Evolutionary conservation across 75 land plant genomes (phyloP).

Genomic region (Picea sitchensis): DNA sequence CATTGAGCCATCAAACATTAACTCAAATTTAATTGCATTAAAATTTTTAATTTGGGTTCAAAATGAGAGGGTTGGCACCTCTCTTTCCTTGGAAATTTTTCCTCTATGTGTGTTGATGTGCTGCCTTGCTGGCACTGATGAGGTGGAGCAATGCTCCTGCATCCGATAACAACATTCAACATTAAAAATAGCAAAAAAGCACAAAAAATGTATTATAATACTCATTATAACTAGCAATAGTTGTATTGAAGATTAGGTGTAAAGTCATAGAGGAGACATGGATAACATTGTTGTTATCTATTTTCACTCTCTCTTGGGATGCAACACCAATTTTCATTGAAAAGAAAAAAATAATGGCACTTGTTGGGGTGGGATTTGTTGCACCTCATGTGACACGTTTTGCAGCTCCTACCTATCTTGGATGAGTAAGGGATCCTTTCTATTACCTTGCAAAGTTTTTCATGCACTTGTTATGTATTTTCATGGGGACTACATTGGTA

Average conservation of each 20-base stretch:
- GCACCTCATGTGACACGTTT: slow-evolving; percentile 37
- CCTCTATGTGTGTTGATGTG: too few species aligned
- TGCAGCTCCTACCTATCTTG: slow-evolving; percentile 52
- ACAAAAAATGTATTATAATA: background rate
- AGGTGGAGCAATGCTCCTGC: too few species aligned
- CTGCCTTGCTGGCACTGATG: too few species aligned
- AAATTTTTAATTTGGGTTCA: too few species aligned
- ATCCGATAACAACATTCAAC: background rate
- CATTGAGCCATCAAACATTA: too few species aligned
- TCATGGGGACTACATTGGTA: slow-evolving; percentile 17
- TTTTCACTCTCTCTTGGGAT: slow-evolving; percentile 33
- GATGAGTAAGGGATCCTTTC: slow-evolving; percentile 42
- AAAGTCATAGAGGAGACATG: too few species aligned
- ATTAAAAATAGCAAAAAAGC: slow-evolving; percentile 17
- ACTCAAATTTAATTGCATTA: too few species aligned
- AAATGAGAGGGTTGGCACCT: too few species aligned
- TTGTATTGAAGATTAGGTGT: too few species aligned
- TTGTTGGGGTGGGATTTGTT: slow-evolving; percentile 30
- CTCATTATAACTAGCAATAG: too few species aligned
- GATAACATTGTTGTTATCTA: background rate
- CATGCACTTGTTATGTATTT: slow-evolving; percentile 45
- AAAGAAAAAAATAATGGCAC: slow-evolving; percentile 26
- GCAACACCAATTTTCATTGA: slow-evolving; percentile 73
- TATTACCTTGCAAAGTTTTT: slow-evolving; percentile 36
- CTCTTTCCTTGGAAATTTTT: too few species aligned